Percentiles rank a stretch among this genome's conserved stretches.
phyloP scores from a whole-genome alignment of 257 asterid genomes.

The Ophiorrhiza pumila region DNA sequence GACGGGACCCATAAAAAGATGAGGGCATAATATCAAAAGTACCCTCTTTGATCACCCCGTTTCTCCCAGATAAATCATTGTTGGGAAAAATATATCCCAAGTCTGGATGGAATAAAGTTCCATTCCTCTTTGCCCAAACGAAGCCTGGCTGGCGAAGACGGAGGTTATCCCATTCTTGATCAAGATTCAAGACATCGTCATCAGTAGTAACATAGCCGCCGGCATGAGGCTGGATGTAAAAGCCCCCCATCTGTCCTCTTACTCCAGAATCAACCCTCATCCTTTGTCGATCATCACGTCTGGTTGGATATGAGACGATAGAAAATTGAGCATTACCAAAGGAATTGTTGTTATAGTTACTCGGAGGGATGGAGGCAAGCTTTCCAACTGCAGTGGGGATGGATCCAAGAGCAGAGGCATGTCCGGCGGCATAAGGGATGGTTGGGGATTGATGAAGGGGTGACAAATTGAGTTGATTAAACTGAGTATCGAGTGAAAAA shows the following conservation, averaged over 20 bases:
- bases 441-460: not conserved
- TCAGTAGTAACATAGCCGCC: not conserved
- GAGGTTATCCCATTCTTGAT: not conserved
- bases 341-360: not conserved
- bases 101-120: not conserved
- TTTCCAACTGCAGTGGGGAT: not conserved
- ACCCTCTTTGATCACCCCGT: not conserved
- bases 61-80: not conserved
- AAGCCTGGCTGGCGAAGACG: not conserved
- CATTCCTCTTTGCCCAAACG: not conserved
- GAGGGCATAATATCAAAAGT: not conserved
- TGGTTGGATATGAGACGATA: not conserved
- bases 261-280: constrained; percentile 42
- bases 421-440: not conserved
- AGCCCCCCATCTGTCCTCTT: constrained; percentile 27
- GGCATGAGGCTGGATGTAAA: constrained; percentile 7
- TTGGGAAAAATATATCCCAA: not conserved
- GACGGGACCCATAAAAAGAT: not conserved
- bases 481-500: constrained; percentile 14
- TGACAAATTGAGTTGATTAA: constrained; percentile 24
- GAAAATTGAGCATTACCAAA: not conserved
- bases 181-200: not conserved
- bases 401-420: not conserved
- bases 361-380: not conserved
- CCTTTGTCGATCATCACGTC: constrained; percentile 21